Conservation (phyloP, 352 stramenopile genomes). For the Phytophthora cajani region DNA sequence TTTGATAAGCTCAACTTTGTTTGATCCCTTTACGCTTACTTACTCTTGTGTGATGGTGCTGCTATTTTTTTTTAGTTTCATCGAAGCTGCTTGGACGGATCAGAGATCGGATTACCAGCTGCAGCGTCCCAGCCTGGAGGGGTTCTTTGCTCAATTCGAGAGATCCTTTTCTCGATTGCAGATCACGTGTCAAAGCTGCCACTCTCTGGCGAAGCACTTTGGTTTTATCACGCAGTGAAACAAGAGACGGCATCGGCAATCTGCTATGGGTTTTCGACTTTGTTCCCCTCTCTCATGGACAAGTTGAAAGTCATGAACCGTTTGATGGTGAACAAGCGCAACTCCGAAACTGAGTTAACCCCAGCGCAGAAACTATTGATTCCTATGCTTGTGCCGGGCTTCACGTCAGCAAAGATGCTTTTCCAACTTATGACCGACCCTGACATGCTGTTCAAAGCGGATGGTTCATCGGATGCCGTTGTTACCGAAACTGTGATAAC, state of each 20-base stretch:
- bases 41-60: slow-evolving; percentile 4
- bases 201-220: slow-evolving; percentile 49
- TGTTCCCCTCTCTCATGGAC: slow-evolving; percentile 85
- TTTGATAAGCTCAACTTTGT: slow-evolving; percentile 2
- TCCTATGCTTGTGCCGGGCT: slow-evolving; percentile 84
- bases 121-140: slow-evolving; percentile 46
- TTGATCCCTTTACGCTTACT: not conserved
- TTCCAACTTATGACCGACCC: slow-evolving; percentile 82
- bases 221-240: slow-evolving; percentile 83
- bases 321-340: slow-evolving; percentile 55
- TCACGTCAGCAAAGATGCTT: slow-evolving; percentile 85
- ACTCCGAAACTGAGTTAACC: slow-evolving; percentile 29
- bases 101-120: slow-evolving; percentile 57
- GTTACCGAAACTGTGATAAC: slow-evolving; percentile 37
- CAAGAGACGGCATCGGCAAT: slow-evolving; percentile 81
- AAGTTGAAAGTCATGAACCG: slow-evolving; percentile 83
- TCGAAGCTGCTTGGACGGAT: slow-evolving; percentile 66
- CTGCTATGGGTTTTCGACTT: slow-evolving; percentile 78
- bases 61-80: slow-evolving; percentile 53
- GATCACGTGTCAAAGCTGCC: slow-evolving; percentile 47
- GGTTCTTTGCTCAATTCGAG: slow-evolving; percentile 59
- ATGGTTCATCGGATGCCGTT: slow-evolving; percentile 17
- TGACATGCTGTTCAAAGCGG: slow-evolving; percentile 25
- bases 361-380: slow-evolving; percentile 70
- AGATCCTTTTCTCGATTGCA: slow-evolving; percentile 76